phyloP scores from a whole-genome alignment of 257 asterid species.

The Gentiana dahurica region DNA sequence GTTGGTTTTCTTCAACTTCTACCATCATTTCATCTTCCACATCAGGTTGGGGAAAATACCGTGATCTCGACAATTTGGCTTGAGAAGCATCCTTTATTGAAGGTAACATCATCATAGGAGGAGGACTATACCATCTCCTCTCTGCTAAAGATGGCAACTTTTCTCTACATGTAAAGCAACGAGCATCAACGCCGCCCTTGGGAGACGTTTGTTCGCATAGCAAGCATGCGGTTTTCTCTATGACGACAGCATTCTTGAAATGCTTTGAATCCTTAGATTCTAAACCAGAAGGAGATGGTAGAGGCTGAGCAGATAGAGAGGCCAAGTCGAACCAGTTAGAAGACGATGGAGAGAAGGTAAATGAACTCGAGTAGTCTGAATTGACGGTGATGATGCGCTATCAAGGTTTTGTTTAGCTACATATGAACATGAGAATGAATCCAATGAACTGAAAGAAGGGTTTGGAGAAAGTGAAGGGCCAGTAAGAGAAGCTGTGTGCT shows the following conservation, averaged over 20 bases:
- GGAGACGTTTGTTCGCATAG: conserved; percentile 19
- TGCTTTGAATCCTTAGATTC: conserved; percentile 25
- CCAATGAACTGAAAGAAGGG: conserved; percentile 50
- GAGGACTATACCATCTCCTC: conserved; percentile 35
- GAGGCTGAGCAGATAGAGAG: conserved; percentile 54
- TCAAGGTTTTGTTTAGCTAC: conserved; percentile 39
- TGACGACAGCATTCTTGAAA: conserved; percentile 15
- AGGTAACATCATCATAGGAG: conserved; percentile 39
- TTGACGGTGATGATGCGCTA: conserved; percentile 76
- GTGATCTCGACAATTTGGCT: conserved; percentile 26
- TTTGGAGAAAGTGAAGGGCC: conserved; percentile 34
- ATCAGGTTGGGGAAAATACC: conserved; percentile 25
- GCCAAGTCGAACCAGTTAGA: conserved; percentile 82
- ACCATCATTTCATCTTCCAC: conserved; percentile 27
- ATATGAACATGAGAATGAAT: conserved; percentile 44
- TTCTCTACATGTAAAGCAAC: conserved; percentile 24
- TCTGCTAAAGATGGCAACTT: conserved; percentile 35
- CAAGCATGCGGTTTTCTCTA: conserved; percentile 21
- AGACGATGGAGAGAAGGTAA: conserved; percentile 79
- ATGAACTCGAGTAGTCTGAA: conserved; percentile 69
- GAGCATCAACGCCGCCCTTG: conserved; percentile 19
- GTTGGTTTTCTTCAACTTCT: conserved; percentile 21
- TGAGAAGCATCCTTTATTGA: conserved; percentile 44
- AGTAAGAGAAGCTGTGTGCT: conserved; percentile 12
- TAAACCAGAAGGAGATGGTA: conserved; percentile 38